A percentile compares a stretch with the other conserved stretches of the same genome.
Conservation (phyloP, 371 early-diverging fungal species). For the Saksenaea oblongispora region DNA sequence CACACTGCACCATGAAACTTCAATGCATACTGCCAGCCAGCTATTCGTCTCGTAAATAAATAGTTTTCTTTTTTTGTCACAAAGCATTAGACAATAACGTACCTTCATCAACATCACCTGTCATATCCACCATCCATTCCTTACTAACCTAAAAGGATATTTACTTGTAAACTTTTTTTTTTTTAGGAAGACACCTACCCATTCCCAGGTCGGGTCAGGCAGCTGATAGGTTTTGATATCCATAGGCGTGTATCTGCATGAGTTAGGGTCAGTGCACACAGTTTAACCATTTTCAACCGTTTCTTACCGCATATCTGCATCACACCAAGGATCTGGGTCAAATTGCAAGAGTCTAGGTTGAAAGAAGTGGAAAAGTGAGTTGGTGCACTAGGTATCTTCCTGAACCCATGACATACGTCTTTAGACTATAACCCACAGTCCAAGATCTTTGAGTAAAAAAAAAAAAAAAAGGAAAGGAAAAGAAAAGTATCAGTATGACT, state of each 20-base stretch:
- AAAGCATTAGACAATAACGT: conserved; percentile 1
- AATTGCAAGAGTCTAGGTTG: conserved; percentile 51
- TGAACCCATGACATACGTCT: conserved; percentile 33
- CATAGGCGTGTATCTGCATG: conserved; percentile 51
- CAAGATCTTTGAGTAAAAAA: conserved; percentile 49
- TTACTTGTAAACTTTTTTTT: not conserved
- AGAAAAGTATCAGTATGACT: conserved; percentile 1
- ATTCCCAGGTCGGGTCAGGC: conserved; percentile 70
- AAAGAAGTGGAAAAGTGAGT: not conserved
- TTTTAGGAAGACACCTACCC: conserved; percentile 34
- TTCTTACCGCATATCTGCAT: conserved; percentile 44
- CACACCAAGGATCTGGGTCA: conserved; percentile 67
- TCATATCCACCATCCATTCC: conserved; percentile 70
- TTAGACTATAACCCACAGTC: conserved; percentile 61
- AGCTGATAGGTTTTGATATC: conserved; percentile 52
- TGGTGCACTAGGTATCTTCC: not conserved
- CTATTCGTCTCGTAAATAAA: conserved; percentile 12
- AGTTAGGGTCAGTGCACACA: not conserved
- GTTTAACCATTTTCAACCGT: not conserved
- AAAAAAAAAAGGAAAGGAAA: not conserved
- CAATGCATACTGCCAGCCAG: conserved; percentile 55
- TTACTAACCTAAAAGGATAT: conserved; percentile 31
- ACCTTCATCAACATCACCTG: conserved; percentile 67
- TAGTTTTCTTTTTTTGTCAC: not conserved
- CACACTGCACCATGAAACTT: conserved; percentile 49